Evolutionary conservation across 805 yeast genomes (phyloP).

Genomic region (Metschnikowia henanensis): DNA sequence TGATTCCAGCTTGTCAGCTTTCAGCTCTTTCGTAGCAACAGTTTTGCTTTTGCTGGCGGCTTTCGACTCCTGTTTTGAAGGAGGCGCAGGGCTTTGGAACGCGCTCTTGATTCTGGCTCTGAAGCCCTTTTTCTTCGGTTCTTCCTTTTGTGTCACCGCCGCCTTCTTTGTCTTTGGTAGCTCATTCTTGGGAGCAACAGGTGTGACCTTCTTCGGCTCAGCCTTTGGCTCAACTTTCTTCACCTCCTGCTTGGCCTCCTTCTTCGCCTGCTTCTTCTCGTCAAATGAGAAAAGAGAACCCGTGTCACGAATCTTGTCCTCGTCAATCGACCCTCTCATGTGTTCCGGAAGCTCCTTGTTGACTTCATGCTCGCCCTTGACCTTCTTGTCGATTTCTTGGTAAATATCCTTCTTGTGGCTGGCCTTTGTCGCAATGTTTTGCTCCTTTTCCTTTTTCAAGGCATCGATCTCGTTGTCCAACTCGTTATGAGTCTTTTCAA

Average conservation of each 20-base stretch:
- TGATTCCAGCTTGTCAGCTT: too few species aligned
- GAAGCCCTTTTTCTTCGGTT: slow-evolving; percentile 16
- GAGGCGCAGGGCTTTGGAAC: slow-evolving; percentile 4
- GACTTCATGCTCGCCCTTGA: slow-evolving; percentile 49
- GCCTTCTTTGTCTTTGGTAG: slow-evolving; percentile 3
- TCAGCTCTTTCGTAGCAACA: too few species aligned
- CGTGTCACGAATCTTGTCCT: slow-evolving; percentile 36
- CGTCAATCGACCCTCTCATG: slow-evolving; percentile 39
- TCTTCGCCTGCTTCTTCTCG: slow-evolving; percentile 14
- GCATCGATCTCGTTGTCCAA: slow-evolving; percentile 45
- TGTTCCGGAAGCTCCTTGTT: slow-evolving; percentile 54
- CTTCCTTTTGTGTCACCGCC: not conserved
- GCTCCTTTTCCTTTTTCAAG: slow-evolving; percentile 40
- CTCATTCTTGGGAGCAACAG: not conserved
- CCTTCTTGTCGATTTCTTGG: slow-evolving; percentile 30
- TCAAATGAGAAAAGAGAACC: slow-evolving; percentile 41
- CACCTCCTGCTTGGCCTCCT: slow-evolving; percentile 8
- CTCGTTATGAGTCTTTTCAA: slow-evolving; percentile 29
- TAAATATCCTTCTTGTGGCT: slow-evolving; percentile 35
- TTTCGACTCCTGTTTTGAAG: not conserved
- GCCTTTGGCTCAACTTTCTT: not conserved
- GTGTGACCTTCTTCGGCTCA: not conserved
- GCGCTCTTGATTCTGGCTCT: slow-evolving; percentile 17
- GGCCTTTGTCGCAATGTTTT: slow-evolving; percentile 35
- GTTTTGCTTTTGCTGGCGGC: too few species aligned